Evolutionary conservation across 2,329 filamentous ascomycete genomes (phyloP).

Genomic region (Phaeosphaeriaceae sp.): DNA sequence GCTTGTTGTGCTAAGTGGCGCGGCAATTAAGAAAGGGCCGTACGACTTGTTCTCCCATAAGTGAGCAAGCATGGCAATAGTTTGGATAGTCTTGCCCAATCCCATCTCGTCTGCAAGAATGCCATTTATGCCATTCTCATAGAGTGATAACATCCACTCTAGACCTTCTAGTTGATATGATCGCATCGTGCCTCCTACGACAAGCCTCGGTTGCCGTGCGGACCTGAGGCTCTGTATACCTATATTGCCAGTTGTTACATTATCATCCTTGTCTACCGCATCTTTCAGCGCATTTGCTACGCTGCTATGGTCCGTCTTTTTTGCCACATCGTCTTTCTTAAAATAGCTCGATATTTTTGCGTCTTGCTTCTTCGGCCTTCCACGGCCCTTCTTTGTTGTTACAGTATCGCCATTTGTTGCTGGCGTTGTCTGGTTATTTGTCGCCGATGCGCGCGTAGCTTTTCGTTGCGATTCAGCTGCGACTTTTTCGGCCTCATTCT

Average conservation of each 20-base stretch:
- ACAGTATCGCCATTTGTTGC: constrained; percentile 25
- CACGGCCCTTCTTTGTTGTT: constrained; percentile 38
- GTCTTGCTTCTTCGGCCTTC: constrained; percentile 49
- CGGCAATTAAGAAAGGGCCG: constrained; percentile 89
- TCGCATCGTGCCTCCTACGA: constrained; percentile 88
- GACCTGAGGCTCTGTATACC: constrained; percentile 74
- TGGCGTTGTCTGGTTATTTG: constrained; percentile 14
- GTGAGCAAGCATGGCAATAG: constrained; percentile 85
- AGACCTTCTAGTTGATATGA: constrained; percentile 93
- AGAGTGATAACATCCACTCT: constrained; percentile 85
- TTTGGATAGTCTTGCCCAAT: constrained; percentile 89
- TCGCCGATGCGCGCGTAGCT: constrained; percentile 50
- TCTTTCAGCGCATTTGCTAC: constrained; percentile 65
- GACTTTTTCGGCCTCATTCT: constrained; percentile 55
- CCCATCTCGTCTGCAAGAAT: constrained; percentile 97
- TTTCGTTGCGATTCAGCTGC: constrained; percentile 55
- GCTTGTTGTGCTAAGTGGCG: constrained; percentile 86
- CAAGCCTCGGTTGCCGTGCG: constrained; percentile 82
- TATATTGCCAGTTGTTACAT: constrained; percentile 65
- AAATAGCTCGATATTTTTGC: constrained; percentile 65
- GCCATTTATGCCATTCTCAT: constrained; percentile 89
- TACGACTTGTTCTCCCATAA: constrained; percentile 86
- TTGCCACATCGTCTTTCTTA: constrained; percentile 63
- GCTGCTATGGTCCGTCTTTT: constrained; percentile 59
- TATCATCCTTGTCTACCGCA: constrained; percentile 61